These are phyloP conservation scores for Stipa capillata DNA, from an alignment of 176 grass and related monocot genomes.

Conservation along the genomic window DNA sequence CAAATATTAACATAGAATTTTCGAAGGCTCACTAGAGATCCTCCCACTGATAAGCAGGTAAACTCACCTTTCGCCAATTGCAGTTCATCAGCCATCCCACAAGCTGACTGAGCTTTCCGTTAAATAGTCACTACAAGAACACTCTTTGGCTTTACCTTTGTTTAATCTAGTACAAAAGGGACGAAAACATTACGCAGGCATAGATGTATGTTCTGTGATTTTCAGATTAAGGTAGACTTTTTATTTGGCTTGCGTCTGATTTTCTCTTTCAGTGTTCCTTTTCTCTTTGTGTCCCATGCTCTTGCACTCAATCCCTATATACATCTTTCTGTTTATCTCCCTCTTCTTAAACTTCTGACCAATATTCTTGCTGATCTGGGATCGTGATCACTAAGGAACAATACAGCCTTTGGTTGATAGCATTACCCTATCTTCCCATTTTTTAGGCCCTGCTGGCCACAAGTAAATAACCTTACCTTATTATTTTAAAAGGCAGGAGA, in stretches of 20 bases:
- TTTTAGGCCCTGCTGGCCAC: not conserved
- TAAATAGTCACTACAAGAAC: too few relatives aligned
- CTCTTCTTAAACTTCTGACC: not conserved
- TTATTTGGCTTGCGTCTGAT: not conserved
- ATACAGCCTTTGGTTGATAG: not conserved
- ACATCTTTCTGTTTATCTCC: not conserved
- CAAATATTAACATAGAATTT: not conserved
- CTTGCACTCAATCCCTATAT: not conserved
- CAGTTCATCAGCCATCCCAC: not conserved
- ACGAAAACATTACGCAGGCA: too few relatives aligned
- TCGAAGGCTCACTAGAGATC: not conserved
- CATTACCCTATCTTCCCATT: not conserved
- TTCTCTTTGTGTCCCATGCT: not conserved
- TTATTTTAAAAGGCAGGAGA: not conserved
- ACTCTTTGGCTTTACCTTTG: not conserved
- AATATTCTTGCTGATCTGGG: not conserved
- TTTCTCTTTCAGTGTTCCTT: not conserved
- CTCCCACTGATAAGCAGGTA: not conserved
- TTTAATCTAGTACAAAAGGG: not conserved
- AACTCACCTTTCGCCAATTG: not conserved
- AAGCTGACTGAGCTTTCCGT: not conserved
- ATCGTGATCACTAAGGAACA: not conserved
- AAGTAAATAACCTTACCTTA: not conserved
- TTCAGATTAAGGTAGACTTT: not conserved
- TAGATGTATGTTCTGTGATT: not conserved